Conservation (phyloP, 176 grass and related monocot species). For the Ampelocalamus luodianensis region DNA sequence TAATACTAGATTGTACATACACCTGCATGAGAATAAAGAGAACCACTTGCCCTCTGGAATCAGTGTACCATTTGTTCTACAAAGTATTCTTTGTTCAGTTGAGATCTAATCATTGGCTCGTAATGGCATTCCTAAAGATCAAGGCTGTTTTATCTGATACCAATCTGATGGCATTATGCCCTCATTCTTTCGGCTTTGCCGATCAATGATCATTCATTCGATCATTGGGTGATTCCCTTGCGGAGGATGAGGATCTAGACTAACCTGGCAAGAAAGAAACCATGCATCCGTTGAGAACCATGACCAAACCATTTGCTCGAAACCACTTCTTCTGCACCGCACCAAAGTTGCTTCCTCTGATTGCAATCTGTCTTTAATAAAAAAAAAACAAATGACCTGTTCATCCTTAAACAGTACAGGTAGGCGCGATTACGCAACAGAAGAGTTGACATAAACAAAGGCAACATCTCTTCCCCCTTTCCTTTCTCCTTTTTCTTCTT, state of each 20-base stretch:
- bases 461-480: too few relatives aligned
- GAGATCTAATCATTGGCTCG: conserved; percentile 50
- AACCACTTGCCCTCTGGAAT: conserved; percentile 32
- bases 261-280: conserved; percentile 52
- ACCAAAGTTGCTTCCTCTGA: too few relatives aligned
- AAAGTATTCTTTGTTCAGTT: conserved; percentile 32
- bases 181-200: conserved; percentile 44
- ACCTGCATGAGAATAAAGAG: conserved; percentile 49
- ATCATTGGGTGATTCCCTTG: conserved; percentile 49
- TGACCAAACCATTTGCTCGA: conserved; percentile 41
- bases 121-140: conserved; percentile 45
- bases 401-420: too few relatives aligned
- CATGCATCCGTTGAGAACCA: conserved; percentile 34
- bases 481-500: too few relatives aligned
- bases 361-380: too few relatives aligned
- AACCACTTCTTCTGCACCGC: conserved; percentile 32
- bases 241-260: conserved; percentile 43
- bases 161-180: conserved; percentile 43
- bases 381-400: too few relatives aligned
- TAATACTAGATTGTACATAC: conserved; percentile 40
- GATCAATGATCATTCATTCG: conserved; percentile 53
- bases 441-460: too few relatives aligned
- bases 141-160: conserved; percentile 46
- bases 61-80: conserved; percentile 37
- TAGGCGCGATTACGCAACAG: too few relatives aligned